phyloP scores from a whole-genome alignment of 805 yeast species.

The Scheffersomyces lignosus region DNA sequence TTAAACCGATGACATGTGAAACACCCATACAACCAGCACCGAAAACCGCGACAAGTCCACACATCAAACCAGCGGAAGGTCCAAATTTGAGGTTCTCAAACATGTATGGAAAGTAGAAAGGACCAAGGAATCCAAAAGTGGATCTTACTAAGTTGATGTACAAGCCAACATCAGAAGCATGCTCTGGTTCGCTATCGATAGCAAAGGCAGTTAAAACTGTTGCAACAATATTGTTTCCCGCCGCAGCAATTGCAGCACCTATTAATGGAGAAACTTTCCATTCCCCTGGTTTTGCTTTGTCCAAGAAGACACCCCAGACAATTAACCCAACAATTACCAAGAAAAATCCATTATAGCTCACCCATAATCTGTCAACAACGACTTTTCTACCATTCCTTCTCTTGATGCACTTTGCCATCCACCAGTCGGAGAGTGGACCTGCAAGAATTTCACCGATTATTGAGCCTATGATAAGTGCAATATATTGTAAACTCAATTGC shows the following conservation, averaged over 20 bases:
- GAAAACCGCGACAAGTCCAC: not conserved
- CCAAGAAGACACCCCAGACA: conserved; percentile 18
- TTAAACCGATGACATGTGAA: too few species aligned
- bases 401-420: conserved; percentile 16
- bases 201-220: conserved; percentile 21
- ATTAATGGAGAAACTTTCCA: conserved; percentile 24
- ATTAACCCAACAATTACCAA: conserved; percentile 18
- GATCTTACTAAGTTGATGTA: conserved; percentile 21
- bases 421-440: conserved; percentile 22
- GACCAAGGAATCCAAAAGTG: conserved; percentile 22
- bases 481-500: conserved; percentile 21
- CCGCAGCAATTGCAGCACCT: conserved; percentile 20
- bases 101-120: conserved; percentile 28
- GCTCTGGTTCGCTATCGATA: conserved; percentile 14
- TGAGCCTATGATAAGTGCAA: conserved; percentile 20
- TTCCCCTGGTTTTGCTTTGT: conserved; percentile 10
- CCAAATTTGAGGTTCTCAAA: conserved; percentile 13
- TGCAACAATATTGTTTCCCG: conserved; percentile 22
- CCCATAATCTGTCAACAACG: conserved; percentile 19
- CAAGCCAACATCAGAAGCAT: conserved; percentile 20
- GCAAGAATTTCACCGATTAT: conserved; percentile 22
- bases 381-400: conserved; percentile 4
- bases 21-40: too few species aligned
- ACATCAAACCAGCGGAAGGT: not conserved
- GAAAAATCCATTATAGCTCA: conserved; percentile 20